Evolutionary conservation across 2,329 filamentous ascomycete genomes (phyloP), one percentile per base, ranked within the genome.

Genomic region (Colletotrichum sansevieriae): DNA sequence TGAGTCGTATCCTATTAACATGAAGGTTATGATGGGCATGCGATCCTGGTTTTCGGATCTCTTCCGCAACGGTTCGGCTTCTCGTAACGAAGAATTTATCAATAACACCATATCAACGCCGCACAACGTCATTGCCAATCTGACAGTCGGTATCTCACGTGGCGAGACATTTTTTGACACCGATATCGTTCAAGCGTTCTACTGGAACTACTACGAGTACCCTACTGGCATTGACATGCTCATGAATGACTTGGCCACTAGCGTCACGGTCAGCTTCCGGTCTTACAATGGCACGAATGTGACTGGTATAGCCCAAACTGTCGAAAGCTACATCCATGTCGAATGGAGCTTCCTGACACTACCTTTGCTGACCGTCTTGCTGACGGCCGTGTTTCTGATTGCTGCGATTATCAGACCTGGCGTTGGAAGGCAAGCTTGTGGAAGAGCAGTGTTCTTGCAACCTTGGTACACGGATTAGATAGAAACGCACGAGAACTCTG

Each of bases 131-230:
- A 75, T 74, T 10, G 76, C 78, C 41, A 78, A 78, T 57, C 72
- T 78, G 9, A 78, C 76, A 2, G 76, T 78, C 4, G 77, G 76
- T 20, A 77, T 78, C 35, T 75, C 76, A 2, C 75, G 72, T 8
- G 76, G 77, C 12, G 72, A 73, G 49, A 78, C 75, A 4, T 77
- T 77, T 65, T 78, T 78, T 70, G 77, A 78, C 61, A 77, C 75
- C 1, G 79, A 81, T 60, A 74, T 80, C 54, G 77, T 80, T 13
- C 78, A 79, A 29, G 78, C 78, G 2, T 80, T 81, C 56, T 81
- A 80, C 72, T 79, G 77, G 78, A 78, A 79, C 68, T 79, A 80
- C 73, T 80, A 80, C 72, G 73, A 80, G 60, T 80, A 80, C 49
- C 69, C 73, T 1, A 35, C 68, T 12, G 78, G 79, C 0, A 69